Conservation (phyloP, 2,329 filamentous ascomycete species). For the Scopulariopsis brevicaulis region DNA sequence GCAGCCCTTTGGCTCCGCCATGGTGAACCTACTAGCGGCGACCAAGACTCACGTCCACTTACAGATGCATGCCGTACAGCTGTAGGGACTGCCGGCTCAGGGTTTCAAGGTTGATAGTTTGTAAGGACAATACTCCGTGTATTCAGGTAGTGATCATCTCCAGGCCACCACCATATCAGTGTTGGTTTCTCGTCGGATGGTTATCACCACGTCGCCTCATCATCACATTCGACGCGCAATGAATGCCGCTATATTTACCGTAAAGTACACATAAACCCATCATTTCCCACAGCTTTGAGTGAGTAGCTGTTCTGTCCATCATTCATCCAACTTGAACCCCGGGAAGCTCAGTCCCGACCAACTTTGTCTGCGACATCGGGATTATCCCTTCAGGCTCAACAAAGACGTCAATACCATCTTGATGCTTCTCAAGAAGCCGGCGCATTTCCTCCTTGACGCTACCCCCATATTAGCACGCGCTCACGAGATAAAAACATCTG, state of each 20-base stretch:
- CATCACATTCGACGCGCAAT: too few species aligned
- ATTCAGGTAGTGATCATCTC: too few species aligned
- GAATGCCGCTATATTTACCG: too few species aligned
- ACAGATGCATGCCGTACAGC: too few species aligned
- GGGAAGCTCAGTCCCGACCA: neutral
- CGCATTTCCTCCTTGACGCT: slow-evolving; percentile 9
- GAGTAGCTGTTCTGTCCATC: neutral
- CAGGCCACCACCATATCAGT: too few species aligned
- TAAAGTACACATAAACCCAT: too few species aligned
- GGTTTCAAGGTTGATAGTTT: too few species aligned
- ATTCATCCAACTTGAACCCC: neutral
- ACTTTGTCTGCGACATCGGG: neutral
- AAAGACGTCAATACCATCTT: slow-evolving; percentile 8
- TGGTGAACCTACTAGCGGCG: neutral
- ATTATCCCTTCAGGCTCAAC: neutral
- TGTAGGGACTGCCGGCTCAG: too few species aligned
- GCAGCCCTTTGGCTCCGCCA: neutral
- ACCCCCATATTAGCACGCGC: slow-evolving; percentile 1
- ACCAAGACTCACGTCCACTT: neutral
- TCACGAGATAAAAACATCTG: neutral
- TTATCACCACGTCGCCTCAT: too few species aligned
- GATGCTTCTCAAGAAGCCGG: slow-evolving; percentile 8
- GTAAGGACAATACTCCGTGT: too few species aligned
- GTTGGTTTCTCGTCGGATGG: too few species aligned
- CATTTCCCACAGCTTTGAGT: too few species aligned